Percentiles rank a stretch among this genome's conserved stretches.
phyloP scores from a whole-genome alignment of 768 basidiomycete genomes.

The Scleroderma bovista region DNA sequence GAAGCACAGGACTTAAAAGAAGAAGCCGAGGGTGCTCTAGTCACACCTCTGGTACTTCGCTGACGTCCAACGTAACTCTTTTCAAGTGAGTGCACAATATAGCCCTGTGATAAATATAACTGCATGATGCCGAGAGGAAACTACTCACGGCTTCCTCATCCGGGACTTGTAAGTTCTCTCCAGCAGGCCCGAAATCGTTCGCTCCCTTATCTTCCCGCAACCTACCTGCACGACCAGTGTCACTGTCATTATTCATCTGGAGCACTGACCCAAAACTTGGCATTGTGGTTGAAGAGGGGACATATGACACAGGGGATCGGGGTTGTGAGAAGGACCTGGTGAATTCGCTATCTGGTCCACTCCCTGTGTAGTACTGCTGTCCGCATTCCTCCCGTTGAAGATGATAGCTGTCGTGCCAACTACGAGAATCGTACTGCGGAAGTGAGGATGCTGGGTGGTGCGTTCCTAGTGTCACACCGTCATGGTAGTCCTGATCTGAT shows the following conservation, averaged over 20 bases:
- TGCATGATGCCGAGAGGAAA: not conserved
- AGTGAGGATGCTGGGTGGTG: no score
- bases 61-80: not conserved
- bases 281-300: not conserved
- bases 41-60: not conserved
- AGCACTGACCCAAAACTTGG: not conserved
- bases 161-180: not conserved
- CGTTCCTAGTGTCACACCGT: not conserved
- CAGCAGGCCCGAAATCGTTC: not conserved
- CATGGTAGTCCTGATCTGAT: not conserved
- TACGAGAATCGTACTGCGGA: no score
- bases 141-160: not conserved
- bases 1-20: not conserved
- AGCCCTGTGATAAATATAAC: not conserved
- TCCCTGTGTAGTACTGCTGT: not conserved
- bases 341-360: not conserved
- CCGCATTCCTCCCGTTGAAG: not conserved
- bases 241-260: not conserved
- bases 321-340: not conserved
- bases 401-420: no score
- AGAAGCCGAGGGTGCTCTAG: not conserved
- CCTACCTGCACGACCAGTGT: not conserved
- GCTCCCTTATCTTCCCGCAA: not conserved
- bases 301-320: not conserved
- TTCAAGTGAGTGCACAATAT: not conserved